Evolutionary conservation across 2,329 filamentous ascomycete species (phyloP).

Genomic region (Tothia fuscella): DNA sequence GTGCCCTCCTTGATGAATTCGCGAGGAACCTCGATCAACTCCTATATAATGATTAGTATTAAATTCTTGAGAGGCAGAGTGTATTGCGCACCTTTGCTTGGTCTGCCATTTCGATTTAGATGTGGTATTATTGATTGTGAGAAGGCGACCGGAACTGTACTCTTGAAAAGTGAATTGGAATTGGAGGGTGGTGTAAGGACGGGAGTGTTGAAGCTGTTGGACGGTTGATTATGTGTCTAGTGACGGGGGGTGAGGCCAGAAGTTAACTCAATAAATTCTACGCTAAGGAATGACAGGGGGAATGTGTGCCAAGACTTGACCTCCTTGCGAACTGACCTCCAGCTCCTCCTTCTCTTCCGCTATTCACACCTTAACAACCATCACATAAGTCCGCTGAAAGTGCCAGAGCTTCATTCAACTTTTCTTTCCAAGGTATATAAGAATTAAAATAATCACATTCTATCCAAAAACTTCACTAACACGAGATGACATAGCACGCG

Average conservation of each 20-base stretch:
- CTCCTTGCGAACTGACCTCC: too few relatives aligned
- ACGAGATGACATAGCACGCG: too few relatives aligned
- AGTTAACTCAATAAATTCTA: neutral
- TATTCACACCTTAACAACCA: too few relatives aligned
- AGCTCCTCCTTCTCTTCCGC: too few relatives aligned
- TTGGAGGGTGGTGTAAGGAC: neutral
- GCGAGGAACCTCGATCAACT: conserved; percentile 10
- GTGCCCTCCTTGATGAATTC: conserved; percentile 39
- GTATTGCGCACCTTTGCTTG: conserved; percentile 7
- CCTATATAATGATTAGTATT: conserved; percentile 5
- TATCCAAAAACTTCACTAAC: too few relatives aligned
- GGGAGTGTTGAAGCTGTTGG: neutral
- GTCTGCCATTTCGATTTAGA: conserved; percentile 8
- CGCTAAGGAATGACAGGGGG: neutral
- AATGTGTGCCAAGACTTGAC: too few relatives aligned
- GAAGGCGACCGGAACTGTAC: neutral
- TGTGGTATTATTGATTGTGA: neutral
- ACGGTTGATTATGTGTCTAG: neutral
- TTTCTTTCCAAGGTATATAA: too few relatives aligned
- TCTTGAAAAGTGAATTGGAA: neutral
- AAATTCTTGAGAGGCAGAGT: neutral
- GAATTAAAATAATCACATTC: too few relatives aligned
- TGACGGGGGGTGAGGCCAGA: neutral
- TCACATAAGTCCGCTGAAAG: too few relatives aligned
- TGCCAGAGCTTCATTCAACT: too few relatives aligned